Base-by-base conservation (phyloP, 2,329 filamentous ascomycete species). In the Xylariaceae sp. region DNA sequence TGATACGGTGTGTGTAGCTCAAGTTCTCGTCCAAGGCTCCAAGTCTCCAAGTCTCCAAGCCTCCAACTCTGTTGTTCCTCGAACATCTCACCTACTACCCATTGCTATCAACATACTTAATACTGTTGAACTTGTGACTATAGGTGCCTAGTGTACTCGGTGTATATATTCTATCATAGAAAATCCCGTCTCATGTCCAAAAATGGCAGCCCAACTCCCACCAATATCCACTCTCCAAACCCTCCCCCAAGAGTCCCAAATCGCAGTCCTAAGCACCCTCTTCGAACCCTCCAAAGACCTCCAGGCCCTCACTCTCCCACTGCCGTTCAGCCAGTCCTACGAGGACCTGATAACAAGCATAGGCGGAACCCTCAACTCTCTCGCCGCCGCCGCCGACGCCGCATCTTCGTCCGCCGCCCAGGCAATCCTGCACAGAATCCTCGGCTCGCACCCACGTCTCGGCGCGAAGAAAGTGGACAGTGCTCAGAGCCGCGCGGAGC, bases 381-480 rank as follows among this genome's bases (percentile, higher is more conserved):
- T 47, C 26, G 12, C 7, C 35, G 8, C n/a, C 12, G 8, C 6
- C 39, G 39, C 39, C 39, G 19, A 26, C 26, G 11, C 31, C 3
- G 73, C 74, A 19, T 19, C 19, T 19, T 19, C 19, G 39, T 78
- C 84, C 46, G 2, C 12, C 57, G 30, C 78, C 74, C 5, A 65
- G 73, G 48, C 81, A 76, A 57, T 78, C 96, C 0, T 44, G 26
- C 81, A 89, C 43, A 76, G 77, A 12, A 91, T 96, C 55, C 76
- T 96, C 1, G 84, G 83, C 50, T 86, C 89, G 6, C 91, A 96
- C 70, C 91, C 91, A 0, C 81, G 91, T 2, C 80, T 96, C 6
- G 91, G 91, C 9, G 87, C 85, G 64, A 86, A 87, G 70, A 88
- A 86, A 67, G 84, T 91, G 41, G 86, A 90, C n/a, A 95, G 88